Evolutionary conservation across 2,329 filamentous ascomycete genomes (phyloP).

Genomic region (Xylogone sp.): DNA sequence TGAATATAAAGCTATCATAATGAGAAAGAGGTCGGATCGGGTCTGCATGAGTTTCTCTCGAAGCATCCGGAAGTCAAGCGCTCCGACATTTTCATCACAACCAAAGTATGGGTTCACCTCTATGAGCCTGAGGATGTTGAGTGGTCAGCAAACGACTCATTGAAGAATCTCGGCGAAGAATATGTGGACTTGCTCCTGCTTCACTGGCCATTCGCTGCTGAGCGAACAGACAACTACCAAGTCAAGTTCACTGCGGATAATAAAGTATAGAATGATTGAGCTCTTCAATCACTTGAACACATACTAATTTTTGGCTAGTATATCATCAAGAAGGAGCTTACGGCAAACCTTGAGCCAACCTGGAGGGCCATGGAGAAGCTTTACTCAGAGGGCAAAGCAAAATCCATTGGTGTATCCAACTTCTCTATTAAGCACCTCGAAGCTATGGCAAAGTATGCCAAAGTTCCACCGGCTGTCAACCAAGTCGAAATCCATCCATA

Average conservation of each 20-base stretch:
- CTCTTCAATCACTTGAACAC: background rate
- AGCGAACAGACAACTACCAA: slow-evolving; percentile 71
- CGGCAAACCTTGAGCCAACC: slow-evolving; percentile 57
- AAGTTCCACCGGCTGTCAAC: slow-evolving; percentile 46
- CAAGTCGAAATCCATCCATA: slow-evolving; percentile 71
- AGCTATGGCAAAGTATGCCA: slow-evolving; percentile 43
- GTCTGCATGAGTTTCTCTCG: slow-evolving; percentile 67
- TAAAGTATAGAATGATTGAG: slow-evolving; percentile 33
- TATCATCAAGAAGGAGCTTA: slow-evolving; percentile 58
- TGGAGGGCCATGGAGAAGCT: slow-evolving; percentile 74
- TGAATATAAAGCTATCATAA: slow-evolving; percentile 55
- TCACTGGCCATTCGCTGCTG: slow-evolving; percentile 76
- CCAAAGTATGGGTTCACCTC: slow-evolving; percentile 80
- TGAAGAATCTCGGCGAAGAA: slow-evolving; percentile 69
- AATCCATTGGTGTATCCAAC: slow-evolving; percentile 57
- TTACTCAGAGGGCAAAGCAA: slow-evolving; percentile 52
- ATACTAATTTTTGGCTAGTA: slow-evolving; percentile 33
- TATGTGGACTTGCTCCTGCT: slow-evolving; percentile 80
- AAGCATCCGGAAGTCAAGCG: slow-evolving; percentile 58
- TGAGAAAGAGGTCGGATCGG: slow-evolving; percentile 77
- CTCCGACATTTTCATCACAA: slow-evolving; percentile 75
- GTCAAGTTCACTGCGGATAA: slow-evolving; percentile 44
- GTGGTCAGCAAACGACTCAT: slow-evolving; percentile 65
- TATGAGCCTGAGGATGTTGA: slow-evolving; percentile 58
- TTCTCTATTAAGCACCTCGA: slow-evolving; percentile 51